Base-by-base conservation (phyloP, 2,329 filamentous ascomycete species). In the Thielaviopsis ethacetica region DNA sequence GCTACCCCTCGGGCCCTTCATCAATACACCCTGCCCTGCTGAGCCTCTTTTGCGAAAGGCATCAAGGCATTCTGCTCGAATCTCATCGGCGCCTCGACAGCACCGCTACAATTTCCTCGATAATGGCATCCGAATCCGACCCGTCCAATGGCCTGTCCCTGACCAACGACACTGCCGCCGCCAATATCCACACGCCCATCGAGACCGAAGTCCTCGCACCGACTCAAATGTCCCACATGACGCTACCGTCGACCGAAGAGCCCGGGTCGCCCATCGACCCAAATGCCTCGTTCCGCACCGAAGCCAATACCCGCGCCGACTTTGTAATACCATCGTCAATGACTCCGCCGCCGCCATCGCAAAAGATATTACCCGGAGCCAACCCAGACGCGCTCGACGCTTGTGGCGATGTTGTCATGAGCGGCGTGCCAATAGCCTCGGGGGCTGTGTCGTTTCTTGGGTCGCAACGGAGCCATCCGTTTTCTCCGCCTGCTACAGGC, bases 211-310 rank as follows among this genome's bases (percentile, higher is more conserved):
- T 49, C 21, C 54, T 53, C 10, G 44, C 49, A n/a, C 22, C 54
- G 5, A 38, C 44, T 5, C 51, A 54, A 17, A 26, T 47, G 27
- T 80, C 78, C 17, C 78, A 81, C 62, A 71, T 74, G 41, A 79
- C 78, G 21, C 70, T 82, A n/a, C 76, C 77, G 12, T 79, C 78
- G 1, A 82, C 79, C n/a, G 77, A 81, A 65, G 72, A 71, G 6
- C 75, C 78, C 2, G 72, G 71, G 21, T 82, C 79, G 13, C 78
- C 79, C 27, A 69, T 75, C 62, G 76, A 79, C 54, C 71, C 72
- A 5, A 67, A 68, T 53, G 66, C 71, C 53, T 78, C 76, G 0
- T 79, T 80, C 67, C 75, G 72, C 64, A 75, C 73, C 3, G 76
- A 80, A 62, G 61, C 68, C 61, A 76, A 74, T 65, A 76, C 80